Evolutionary conservation across 192 early-diverging fungal genomes (phyloP).

Genomic region (Backusella parvicylindrica): DNA sequence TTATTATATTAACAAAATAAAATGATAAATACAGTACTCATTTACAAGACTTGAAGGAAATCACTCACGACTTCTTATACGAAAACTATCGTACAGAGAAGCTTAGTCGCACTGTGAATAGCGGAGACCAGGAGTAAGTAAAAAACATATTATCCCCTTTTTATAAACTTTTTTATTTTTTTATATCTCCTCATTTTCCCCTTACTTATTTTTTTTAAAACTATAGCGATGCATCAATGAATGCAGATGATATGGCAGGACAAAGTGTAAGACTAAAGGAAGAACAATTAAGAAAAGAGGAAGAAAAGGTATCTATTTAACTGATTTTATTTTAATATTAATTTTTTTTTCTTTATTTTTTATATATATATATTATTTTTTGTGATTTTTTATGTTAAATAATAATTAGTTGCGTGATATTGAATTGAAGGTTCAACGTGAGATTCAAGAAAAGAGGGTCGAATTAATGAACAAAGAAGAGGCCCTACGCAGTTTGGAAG

Average conservation of each 20-base stretch:
- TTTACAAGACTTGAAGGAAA: constrained; percentile 95
- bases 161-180: background rate
- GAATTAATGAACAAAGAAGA: constrained; percentile 60
- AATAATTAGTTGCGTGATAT: constrained; percentile 42
- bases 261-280: constrained; percentile 50
- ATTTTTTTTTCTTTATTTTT: background rate
- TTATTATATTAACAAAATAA: no score
- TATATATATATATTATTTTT: background rate
- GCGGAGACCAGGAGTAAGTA: constrained; percentile 45
- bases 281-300: constrained; percentile 51
- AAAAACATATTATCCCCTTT: background rate
- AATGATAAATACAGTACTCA: constrained; percentile 62
- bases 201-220: background rate
- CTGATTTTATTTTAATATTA: background rate
- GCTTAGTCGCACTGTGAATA: constrained; percentile 55
- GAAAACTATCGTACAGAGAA: constrained; percentile 94
- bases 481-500: constrained; percentile 46
- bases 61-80: constrained; percentile 94
- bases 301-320: constrained; percentile 37
- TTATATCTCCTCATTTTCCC: background rate
- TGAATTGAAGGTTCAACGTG: constrained; percentile 50
- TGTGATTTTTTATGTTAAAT: background rate
- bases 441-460: constrained; percentile 54
- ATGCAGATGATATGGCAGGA: constrained; percentile 40
- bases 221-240: constrained; percentile 30